Evolutionary conservation across 225 moss, liverwort and hornwort genomes (phyloP).

Genomic region (Ulota crispa): DNA sequence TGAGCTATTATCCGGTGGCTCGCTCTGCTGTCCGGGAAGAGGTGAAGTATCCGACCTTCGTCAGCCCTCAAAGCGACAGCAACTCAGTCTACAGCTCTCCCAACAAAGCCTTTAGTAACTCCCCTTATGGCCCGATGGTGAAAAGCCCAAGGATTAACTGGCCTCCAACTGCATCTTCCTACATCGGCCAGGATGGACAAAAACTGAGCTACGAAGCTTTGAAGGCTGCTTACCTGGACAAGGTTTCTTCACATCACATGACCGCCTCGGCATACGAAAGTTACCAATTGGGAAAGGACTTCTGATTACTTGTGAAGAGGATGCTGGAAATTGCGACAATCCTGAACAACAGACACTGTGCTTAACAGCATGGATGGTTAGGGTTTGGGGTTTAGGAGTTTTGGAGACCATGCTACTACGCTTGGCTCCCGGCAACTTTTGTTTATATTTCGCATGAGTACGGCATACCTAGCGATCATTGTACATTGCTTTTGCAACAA

Average conservation of each 20-base stretch:
- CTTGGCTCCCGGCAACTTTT: slow-evolving; percentile 36
- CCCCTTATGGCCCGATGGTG: slow-evolving; percentile 31
- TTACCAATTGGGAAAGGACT: slow-evolving; percentile 52
- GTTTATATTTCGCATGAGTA: slow-evolving; percentile 49
- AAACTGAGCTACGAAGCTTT: slow-evolving; percentile 57
- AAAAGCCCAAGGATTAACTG: slow-evolving; percentile 33
- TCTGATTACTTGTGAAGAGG: slow-evolving; percentile 22
- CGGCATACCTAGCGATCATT: slow-evolving; percentile 37
- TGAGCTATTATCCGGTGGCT: slow-evolving; percentile 23
- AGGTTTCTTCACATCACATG: slow-evolving; percentile 40
- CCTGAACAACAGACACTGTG: background rate
- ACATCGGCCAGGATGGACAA: slow-evolving; percentile 23
- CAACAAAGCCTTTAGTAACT: slow-evolving; percentile 32
- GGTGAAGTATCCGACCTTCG: slow-evolving; percentile 47
- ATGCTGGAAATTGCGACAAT: background rate
- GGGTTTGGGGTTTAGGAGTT: slow-evolving; percentile 5
- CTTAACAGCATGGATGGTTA: background rate
- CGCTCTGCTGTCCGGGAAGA: slow-evolving; percentile 35
- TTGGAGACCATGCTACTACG: slow-evolving; percentile 36
- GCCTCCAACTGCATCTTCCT: slow-evolving; percentile 25
- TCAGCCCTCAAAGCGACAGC: slow-evolving; percentile 48
- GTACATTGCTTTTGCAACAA: slow-evolving; percentile 48
- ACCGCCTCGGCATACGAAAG: slow-evolving; percentile 45
- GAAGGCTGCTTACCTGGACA: slow-evolving; percentile 57
- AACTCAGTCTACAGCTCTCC: slow-evolving; percentile 44